Percentiles rank a stretch among this genome's conserved stretches.
Conservation (phyloP, 768 basidiomycete species). For the Chiua virens region DNA sequence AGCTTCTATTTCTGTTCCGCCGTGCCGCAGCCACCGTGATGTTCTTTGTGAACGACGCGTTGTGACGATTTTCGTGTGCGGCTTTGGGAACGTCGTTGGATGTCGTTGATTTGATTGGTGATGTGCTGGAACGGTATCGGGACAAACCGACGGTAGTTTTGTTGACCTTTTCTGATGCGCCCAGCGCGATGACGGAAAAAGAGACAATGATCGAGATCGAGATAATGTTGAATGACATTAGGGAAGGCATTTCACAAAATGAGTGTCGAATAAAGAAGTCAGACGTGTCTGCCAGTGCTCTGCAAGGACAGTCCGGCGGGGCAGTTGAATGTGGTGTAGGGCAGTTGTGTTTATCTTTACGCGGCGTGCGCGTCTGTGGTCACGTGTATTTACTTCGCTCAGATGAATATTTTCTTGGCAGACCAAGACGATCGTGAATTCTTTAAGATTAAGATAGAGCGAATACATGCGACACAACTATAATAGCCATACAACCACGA, state of each 20-base stretch:
- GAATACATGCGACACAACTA: too few species aligned
- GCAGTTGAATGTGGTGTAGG: too few species aligned
- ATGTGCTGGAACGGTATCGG: background rate
- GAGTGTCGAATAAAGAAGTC: too few species aligned
- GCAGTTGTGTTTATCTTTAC: too few species aligned
- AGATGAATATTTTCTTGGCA: too few species aligned
- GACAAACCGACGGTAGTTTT: background rate
- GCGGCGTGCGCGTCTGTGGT: too few species aligned
- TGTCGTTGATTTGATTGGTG: background rate
- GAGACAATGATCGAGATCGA: constrained; percentile 11
- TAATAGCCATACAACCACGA: background rate
- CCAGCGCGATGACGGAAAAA: constrained; percentile 5
- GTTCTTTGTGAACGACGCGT: constrained; percentile 3
- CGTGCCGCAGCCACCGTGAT: background rate
- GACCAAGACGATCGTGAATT: too few species aligned
- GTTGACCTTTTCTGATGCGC: constrained; percentile 2
- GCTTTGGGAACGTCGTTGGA: background rate
- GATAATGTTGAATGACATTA: constrained; percentile 15
- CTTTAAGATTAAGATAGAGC: too few species aligned
- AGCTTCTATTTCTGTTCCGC: background rate
- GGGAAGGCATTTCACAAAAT: constrained; percentile 5
- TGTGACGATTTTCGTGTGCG: background rate
- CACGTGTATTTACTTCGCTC: too few species aligned
- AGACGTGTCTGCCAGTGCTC: too few species aligned
- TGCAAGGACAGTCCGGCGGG: too few species aligned